phyloP scores from a whole-genome alignment of 2,329 filamentous ascomycete species.

The Calonectria multiphialidica region DNA sequence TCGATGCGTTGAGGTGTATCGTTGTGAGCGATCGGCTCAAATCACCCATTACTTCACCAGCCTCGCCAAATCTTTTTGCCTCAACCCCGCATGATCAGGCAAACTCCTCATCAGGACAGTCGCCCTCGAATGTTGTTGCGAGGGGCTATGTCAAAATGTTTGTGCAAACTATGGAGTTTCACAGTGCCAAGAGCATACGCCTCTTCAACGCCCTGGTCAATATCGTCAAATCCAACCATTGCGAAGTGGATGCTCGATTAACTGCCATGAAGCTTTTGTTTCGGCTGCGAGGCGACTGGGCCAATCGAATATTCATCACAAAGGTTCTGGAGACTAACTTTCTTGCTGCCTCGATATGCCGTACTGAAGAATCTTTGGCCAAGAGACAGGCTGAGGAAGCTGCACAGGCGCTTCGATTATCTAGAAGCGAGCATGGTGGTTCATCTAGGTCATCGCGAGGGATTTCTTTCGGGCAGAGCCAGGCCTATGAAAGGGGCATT shows the following conservation, averaged over 20 bases:
- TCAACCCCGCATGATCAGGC: conserved; percentile 35
- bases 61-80: conserved; percentile 38
- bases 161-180: conserved; percentile 76
- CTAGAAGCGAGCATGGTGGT: conserved; percentile 58
- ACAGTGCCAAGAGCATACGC: conserved; percentile 72
- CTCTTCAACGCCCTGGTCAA: conserved; percentile 74
- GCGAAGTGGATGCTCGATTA: conserved; percentile 77
- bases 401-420: conserved; percentile 57
- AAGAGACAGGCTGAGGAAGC: conserved; percentile 65
- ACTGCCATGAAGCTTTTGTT: conserved; percentile 84
- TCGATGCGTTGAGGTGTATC: conserved; percentile 64
- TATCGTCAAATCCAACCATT: conserved; percentile 70
- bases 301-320: conserved; percentile 80
- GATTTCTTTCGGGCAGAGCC: conserved; percentile 63
- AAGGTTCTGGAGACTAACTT: conserved; percentile 78
- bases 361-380: conserved; percentile 67
- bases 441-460: conserved; percentile 59
- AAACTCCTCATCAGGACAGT: conserved; percentile 53
- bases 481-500: conserved; percentile 55
- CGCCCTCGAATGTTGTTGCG: conserved; percentile 77
- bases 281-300: conserved; percentile 84
- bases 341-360: conserved; percentile 78
- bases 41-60: conserved; percentile 53
- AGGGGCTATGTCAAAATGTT: conserved; percentile 82
- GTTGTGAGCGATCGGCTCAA: conserved; percentile 62